Base-by-base conservation (phyloP, 2,329 filamentous ascomycete genomes). In the Erysiphe neolycopersici region DNA sequence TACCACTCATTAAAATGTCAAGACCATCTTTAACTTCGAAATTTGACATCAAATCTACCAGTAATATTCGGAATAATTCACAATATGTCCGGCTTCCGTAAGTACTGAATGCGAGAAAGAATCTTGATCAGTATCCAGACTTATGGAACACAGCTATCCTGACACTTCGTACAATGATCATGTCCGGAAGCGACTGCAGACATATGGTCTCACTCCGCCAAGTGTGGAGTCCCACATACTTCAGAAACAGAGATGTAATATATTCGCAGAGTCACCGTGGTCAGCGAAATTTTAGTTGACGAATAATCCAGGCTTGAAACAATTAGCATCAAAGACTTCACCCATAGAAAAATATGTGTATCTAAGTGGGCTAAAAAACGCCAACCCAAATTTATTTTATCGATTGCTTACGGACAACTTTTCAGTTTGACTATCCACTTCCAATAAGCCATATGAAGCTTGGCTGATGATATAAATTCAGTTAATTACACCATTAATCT, bases 401-500 rank as follows among this genome's bases (percentile, higher is more conserved):
- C 48, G 53, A 4, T 46, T 56, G 14, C 46, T 53, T 1, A 48
- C 53, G 10, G 48, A 52, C 16, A 51, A 55, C 43, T 50, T 56
- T 42, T 49, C 47, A 32, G 54, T 54, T 47, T 13, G 50, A 43
- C 8, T 8, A 16, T 12, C 13, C 11, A 36, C 35, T 38, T 16
- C 38, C 39, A 4, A 13, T 26, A 14, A 43, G 22, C 22, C 6
- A 51, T 45, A 42, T 46, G 45, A 46, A 38, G n/a, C 33, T 17
- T 41, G 38, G 41, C 32, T 26, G 8, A 26, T 26, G 6, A 40
- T 43, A 18, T 43, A 41, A n/a, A 11, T 29, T 9, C 14, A 42
- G 5, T 29, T 33, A 53, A 42, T 72, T 49, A 69, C 67, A 8
- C 69, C 69, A 47, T 59, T 71, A 47, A 69, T 73, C 49, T 73